phyloP scores from a whole-genome alignment of 1,284 basidiomycete genomes.

The Malassezia equina region DNA sequence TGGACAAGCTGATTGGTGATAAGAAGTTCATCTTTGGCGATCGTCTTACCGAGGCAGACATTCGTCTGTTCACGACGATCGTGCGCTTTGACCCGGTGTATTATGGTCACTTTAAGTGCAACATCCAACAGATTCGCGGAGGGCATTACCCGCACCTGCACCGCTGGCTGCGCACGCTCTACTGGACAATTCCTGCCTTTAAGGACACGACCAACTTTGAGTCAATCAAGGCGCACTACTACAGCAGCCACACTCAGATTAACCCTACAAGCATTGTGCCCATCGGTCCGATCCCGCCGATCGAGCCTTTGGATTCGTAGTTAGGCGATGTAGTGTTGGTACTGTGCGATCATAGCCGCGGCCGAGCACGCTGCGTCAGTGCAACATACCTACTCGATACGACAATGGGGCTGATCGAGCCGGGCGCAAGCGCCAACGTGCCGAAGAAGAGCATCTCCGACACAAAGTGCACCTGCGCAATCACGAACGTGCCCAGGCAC shows the following conservation, averaged over 20 bases:
- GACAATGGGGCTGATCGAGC: constrained; percentile 66
- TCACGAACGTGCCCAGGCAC: constrained; percentile 71
- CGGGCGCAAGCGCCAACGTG: constrained; percentile 59
- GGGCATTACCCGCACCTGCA: constrained; percentile 34
- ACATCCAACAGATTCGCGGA: constrained; percentile 50
- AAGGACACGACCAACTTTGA: constrained; percentile 74
- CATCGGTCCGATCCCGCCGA: constrained; percentile 33
- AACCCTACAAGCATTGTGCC: constrained; percentile 43
- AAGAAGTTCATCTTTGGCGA: constrained; percentile 74
- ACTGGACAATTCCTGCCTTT: constrained; percentile 85
- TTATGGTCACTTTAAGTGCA: constrained; percentile 77
- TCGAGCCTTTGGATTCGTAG: constrained; percentile 26
- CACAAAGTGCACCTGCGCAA: constrained; percentile 79
- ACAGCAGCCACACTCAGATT: constrained; percentile 39
- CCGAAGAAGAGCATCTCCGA: constrained; percentile 76
- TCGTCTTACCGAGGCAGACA: constrained; percentile 76
- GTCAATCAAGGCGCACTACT: constrained; percentile 50
- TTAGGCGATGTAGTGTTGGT: constrained; percentile 12
- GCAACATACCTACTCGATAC: constrained; percentile 64
- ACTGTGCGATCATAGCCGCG: constrained; percentile 15
- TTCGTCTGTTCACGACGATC: constrained; percentile 76
- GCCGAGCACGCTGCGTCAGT: constrained; percentile 7
- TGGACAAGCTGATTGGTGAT: constrained; percentile 67
- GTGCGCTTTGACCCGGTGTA: constrained; percentile 75
- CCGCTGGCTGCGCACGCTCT: constrained; percentile 67